These are phyloP conservation scores for Voacanga thouarsii DNA, from an alignment of 257 asterid species.

Conservation along the genomic window DNA sequence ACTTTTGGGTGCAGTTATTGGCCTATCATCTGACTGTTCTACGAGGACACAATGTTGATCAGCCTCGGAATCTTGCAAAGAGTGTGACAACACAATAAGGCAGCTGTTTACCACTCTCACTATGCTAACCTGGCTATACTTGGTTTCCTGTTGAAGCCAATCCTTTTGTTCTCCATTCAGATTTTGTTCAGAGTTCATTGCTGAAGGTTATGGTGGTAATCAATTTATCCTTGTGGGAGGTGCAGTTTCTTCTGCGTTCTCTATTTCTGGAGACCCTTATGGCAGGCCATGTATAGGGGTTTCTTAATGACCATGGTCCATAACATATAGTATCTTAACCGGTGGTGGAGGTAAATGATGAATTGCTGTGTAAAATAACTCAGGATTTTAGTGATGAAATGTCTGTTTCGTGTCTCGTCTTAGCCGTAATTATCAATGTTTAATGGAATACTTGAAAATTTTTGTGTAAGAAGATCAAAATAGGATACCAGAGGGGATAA, in stretches of 20 bases:
- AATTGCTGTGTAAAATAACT: neutral
- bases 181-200: neutral
- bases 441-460: neutral
- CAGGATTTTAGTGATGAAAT: neutral
- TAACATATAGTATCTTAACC: neutral
- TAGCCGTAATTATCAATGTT: neutral
- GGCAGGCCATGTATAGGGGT: neutral
- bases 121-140: neutral
- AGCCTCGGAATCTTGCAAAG: conserved; percentile 98
- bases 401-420: neutral
- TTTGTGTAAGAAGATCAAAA: too few relatives aligned
- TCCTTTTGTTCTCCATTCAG: neutral
- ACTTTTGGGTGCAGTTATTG: conserved; percentile 56
- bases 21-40: conserved; percentile 94
- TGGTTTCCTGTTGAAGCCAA: neutral
- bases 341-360: neutral
- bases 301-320: neutral
- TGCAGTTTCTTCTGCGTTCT: neutral
- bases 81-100: conserved; percentile 90
- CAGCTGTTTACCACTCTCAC: neutral
- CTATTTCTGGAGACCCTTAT: neutral
- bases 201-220: too few relatives aligned
- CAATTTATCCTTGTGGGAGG: neutral
- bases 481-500: too few relatives aligned
- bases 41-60: conserved; percentile 92